These are phyloP conservation scores for Echinosophora koreensis DNA, from an alignment of 306 rosid genomes.

Conservation along the genomic window DNA sequence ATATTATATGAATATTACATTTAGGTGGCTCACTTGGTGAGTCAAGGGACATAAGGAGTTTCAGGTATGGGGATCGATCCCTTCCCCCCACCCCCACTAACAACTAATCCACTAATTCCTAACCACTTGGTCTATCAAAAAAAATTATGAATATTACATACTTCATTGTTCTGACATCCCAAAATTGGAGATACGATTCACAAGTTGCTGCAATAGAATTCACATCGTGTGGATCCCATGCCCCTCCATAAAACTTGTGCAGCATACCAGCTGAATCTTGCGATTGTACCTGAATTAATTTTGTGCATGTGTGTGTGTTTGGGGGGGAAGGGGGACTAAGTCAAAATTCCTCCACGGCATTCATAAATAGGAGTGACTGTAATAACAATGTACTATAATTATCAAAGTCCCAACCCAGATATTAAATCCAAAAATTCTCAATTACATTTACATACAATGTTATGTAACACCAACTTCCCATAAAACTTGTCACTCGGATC, in stretches of 20 bases:
- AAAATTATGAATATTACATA: slow-evolving; percentile 58
- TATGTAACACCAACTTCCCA: slow-evolving; percentile 19
- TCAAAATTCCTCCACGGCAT: slow-evolving; percentile 43
- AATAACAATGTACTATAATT: neutral
- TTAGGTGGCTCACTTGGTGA: too few species aligned
- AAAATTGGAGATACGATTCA: slow-evolving; percentile 88
- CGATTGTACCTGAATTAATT: slow-evolving; percentile 72
- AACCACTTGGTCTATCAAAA: too few species aligned
- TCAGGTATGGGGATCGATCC: too few species aligned
- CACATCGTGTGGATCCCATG: slow-evolving; percentile 97
- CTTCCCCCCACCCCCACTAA: too few species aligned
- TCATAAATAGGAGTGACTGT: slow-evolving; percentile 2
- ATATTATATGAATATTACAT: slow-evolving; percentile 48
- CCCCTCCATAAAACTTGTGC: slow-evolving; percentile 91
- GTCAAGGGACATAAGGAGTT: too few species aligned
- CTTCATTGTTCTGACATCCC: slow-evolving; percentile 98
- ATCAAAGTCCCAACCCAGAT: slow-evolving; percentile 32
- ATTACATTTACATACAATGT: neutral
- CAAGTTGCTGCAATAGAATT: slow-evolving; percentile 84
- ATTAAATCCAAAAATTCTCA: neutral
- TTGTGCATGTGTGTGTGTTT: neutral
- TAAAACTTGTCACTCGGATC: neutral
- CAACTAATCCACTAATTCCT: too few species aligned
- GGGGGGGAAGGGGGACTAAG: slow-evolving; percentile 34
- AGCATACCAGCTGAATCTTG: slow-evolving; percentile 86